A percentile compares a stretch with the other conserved stretches of the same genome.
Evolutionary conservation across 306 rosid genomes (phyloP).

Genomic region (Pueraria montana): DNA sequence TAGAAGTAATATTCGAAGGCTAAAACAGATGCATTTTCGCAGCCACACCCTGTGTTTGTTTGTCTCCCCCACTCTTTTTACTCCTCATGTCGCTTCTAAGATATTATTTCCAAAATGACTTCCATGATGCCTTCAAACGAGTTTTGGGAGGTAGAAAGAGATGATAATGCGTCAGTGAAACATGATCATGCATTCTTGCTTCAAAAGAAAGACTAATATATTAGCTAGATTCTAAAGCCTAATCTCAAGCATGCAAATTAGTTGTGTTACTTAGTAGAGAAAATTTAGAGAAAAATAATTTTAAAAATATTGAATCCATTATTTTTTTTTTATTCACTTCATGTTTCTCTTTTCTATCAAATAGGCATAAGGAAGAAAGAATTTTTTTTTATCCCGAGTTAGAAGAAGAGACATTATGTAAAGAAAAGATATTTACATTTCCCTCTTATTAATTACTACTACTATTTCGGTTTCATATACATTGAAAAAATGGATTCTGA

Average conservation of each 20-base stretch:
- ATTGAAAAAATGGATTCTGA: no score
- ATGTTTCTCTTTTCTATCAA: no score
- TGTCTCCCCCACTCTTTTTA: background rate
- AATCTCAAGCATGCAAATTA: no score
- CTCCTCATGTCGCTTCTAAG: background rate
- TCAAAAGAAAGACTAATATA: background rate
- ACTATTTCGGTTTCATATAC: no score
- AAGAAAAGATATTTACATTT: background rate
- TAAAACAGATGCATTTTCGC: background rate
- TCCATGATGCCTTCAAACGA: background rate
- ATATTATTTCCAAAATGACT: slow-evolving; percentile 1
- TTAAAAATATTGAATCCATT: no score
- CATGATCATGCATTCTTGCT: background rate
- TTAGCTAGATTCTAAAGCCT: background rate
- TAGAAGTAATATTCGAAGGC: background rate
- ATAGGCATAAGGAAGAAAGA: no score
- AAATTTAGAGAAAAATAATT: no score
- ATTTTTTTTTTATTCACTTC: no score
- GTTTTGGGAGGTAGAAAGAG: background rate
- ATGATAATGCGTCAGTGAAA: background rate
- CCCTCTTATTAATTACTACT: no score
- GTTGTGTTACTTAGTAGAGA: no score
- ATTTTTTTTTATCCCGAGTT: no score
- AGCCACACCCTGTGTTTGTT: background rate
- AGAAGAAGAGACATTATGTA: background rate